These are phyloP conservation scores for Amanita molliuscula DNA, from an alignment of 768 basidiomycete species.

Conservation along the genomic window DNA sequence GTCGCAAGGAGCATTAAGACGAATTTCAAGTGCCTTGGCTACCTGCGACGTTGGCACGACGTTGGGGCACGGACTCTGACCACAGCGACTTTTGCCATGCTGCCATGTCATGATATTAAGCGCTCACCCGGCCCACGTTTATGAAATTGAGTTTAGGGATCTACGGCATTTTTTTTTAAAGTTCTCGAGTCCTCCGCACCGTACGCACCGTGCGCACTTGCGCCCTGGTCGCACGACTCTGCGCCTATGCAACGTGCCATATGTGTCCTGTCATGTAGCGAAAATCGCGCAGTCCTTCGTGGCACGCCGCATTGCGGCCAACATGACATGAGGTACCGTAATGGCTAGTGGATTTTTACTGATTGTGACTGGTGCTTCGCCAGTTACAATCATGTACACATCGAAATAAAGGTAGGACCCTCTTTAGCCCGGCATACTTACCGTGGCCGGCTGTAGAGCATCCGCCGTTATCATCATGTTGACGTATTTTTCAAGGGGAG, in stretches of 20 bases:
- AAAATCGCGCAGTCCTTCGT: neutral
- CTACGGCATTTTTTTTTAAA: too few relatives aligned
- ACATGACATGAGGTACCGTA: neutral
- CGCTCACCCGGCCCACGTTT: neutral
- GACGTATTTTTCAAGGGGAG: neutral
- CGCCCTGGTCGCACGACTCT: neutral
- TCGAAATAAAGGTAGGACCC: neutral
- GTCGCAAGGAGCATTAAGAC: neutral
- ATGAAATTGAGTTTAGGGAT: too few relatives aligned
- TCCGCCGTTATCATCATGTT: too few relatives aligned
- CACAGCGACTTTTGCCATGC: neutral
- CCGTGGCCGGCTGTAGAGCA: neutral
- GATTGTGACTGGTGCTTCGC: too few relatives aligned
- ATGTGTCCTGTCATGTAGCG: neutral
- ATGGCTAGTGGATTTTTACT: too few relatives aligned
- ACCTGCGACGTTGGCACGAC: neutral
- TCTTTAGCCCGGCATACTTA: neutral
- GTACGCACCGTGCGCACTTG: neutral
- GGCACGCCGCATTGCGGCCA: neutral
- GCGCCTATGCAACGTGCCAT: neutral
- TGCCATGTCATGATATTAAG: neutral
- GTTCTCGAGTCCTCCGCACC: neutral
- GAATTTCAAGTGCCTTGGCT: neutral
- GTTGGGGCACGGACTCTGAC: neutral
- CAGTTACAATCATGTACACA: neutral